Base-by-base conservation (phyloP, 75 land plant genomes). In the Pinus tabuliformis region DNA sequence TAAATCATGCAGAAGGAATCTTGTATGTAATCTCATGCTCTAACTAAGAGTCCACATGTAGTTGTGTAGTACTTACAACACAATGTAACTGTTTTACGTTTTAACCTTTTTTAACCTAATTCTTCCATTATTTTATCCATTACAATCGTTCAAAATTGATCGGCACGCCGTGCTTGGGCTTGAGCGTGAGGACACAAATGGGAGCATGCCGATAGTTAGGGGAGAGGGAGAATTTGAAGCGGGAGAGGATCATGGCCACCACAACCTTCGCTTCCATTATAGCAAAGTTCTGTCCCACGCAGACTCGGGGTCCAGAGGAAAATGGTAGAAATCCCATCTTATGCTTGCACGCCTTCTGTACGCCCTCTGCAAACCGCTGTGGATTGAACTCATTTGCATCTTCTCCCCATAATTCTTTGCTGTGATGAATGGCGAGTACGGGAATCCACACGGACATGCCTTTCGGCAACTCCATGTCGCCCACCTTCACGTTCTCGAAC, bases 311-410 rank as follows among this genome's bases (percentile, higher is more conserved):
- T 7, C 98, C 96, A 5, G 84, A 70, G 0, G 91, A 83, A 76
- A 93, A 95, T 0, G 98, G 98, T 58, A 91, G 33, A 77, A 91
- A 95, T 1, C 60, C 81, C 13, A 73, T 62, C 1, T 76, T 83
- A 21, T 90, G 87, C 16, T 86, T 79, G 18, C 90, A 86, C 0
- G 87, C 79, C 3, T 76, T 49, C 8, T 81, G 79, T 8, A 82
- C 62, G 15, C 79, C 87, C 3, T 79, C 68, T n/a, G 82, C 87
- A 71, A 95, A 95, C 49, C 98, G 61, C 39, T 89, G 82, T 8
- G 98, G 98, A 12, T 87, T 89, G 92, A 95, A 95, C 78, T 86
- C 82, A 52, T 85, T 68, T 4, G 80, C 98, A 45, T 95, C 98
- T 22, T 78, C 64, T 3, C 98, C 98, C 98, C 98, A 95, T 9